Evolutionary conservation across 768 basidiomycete genomes (phyloP).

Genomic region (Collybia sordida): DNA sequence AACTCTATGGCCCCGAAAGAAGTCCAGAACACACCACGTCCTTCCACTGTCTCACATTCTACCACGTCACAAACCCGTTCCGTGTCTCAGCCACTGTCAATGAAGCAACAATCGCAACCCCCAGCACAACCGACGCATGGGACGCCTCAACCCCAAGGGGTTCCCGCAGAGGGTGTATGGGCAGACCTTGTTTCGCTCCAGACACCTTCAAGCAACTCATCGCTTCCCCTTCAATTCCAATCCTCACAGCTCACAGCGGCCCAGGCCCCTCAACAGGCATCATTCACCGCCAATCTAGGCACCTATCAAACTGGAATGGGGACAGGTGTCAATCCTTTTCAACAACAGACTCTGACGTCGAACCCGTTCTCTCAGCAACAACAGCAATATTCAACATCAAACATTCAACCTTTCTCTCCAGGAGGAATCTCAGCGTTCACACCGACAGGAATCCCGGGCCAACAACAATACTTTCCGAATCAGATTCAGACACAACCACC

Average conservation of each 20-base stretch:
- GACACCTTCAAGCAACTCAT: slow-evolving; percentile 40
- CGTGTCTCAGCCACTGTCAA: slow-evolving; percentile 21
- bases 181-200: slow-evolving; percentile 55
- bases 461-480: slow-evolving; percentile 19
- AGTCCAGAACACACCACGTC: slow-evolving; percentile 10
- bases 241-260: slow-evolving; percentile 5
- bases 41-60: slow-evolving; percentile 14
- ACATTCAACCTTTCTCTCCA: slow-evolving; percentile 5
- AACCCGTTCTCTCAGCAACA: slow-evolving; percentile 28
- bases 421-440: slow-evolving; percentile 1
- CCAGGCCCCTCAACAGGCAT: slow-evolving; percentile 8
- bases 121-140: slow-evolving; percentile 19
- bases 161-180: slow-evolving; percentile 44
- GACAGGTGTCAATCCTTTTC: slow-evolving; percentile 25
- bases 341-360: slow-evolving; percentile 20
- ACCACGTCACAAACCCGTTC: slow-evolving; percentile 16
- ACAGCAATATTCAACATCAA: slow-evolving; percentile 5
- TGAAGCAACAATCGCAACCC: slow-evolving; percentile 15
- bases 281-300: slow-evolving; percentile 8
- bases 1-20: slow-evolving; percentile 11
- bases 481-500: slow-evolving; percentile 16
- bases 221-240: slow-evolving; percentile 52
- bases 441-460: slow-evolving; percentile 4
- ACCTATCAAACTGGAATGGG: slow-evolving; percentile 21
- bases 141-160: slow-evolving; percentile 16